Evolutionary conservation across 768 basidiomycete genomes (phyloP).

Genomic region (Suillus occidentalis): DNA sequence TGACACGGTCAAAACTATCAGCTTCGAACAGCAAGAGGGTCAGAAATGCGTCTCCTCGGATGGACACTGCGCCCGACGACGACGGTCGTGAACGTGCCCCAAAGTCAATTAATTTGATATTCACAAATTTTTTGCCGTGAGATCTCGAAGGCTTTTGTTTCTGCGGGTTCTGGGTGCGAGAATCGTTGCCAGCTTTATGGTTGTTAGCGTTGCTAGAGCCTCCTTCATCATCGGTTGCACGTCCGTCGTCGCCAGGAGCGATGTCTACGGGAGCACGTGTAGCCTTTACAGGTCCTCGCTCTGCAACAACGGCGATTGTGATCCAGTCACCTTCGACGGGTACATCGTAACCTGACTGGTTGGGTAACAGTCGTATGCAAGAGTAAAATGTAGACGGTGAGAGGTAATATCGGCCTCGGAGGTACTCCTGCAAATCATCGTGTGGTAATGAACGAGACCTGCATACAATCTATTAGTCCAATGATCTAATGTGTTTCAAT

Average conservation of each 20-base stretch:
- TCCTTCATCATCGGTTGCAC: constrained; percentile 33
- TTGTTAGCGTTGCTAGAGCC: not conserved
- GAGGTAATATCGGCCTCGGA: constrained; percentile 82
- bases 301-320: constrained; percentile 93
- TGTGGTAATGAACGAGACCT: constrained; percentile 77
- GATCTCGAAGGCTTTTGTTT: constrained; percentile 41
- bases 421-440: constrained; percentile 75
- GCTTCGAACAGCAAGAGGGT: constrained; percentile 88
- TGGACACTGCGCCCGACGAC: constrained; percentile 52
- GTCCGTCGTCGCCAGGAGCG: constrained; percentile 45
- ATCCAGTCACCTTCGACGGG: constrained; percentile 94
- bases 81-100: constrained; percentile 61
- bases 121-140: constrained; percentile 79
- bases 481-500: not conserved
- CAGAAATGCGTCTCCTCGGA: constrained; percentile 82
- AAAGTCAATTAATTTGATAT: constrained; percentile 82
- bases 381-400: constrained; percentile 91
- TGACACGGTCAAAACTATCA: constrained; percentile 63
- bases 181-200: constrained; percentile 13
- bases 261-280: constrained; percentile 63
- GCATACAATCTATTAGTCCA: constrained; percentile 3
- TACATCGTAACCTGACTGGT: constrained; percentile 85
- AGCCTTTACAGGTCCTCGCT: constrained; percentile 77
- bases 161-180: constrained; percentile 10
- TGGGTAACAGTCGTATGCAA: constrained; percentile 69